Evolutionary conservation across 179 eudicot genomes (phyloP), one percentile per base, ranked within the genome.

Genomic region (Actinidia arguta): DNA sequence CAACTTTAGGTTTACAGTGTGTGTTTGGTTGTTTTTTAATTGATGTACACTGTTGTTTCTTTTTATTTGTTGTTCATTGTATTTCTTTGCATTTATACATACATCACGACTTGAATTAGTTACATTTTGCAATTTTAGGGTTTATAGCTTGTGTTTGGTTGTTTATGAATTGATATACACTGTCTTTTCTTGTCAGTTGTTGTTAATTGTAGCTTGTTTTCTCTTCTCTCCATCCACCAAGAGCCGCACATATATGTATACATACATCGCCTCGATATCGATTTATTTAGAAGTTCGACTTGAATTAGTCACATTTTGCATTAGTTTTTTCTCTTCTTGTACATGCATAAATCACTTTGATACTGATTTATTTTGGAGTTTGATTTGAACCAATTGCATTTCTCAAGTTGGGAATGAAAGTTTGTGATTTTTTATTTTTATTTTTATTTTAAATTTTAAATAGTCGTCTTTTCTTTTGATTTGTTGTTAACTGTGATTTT

Each of bases 391-490:
- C 14, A 12, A 54, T 54, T 12, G 14, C 16, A 9, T 17, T 27
- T 25, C 14, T 31, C 22, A 58, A 58, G 63, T 58, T 31, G 36
- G 36, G 36, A 31, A 31, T 31, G 36, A 31, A 31, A 0, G 16
- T n/a, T 3, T 2, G 31, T 76, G 56, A 17, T 24, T 55, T 54
- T 74, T 17, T 18, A 4, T 52, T 5, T 36, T 52, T 18, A 16
- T 52, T 54, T 75, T 18, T 42, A 6, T n/a, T 39, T 90, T 90
- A 25, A 90, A 89, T 3, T 79, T 81, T 48, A 74, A 86, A 67
- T 82, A 88, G 78, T 78, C 68, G 56, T 84, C 80, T 8, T 80
- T 84, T n/a, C 84, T 88, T 79, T 82, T 86, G 1, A 88, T 88
- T 18, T 85, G 86, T 39, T 25, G 25, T 27, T 54, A 67, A 64